Conservation (phyloP, 345 rosid species). For the Clausena lansium region DNA sequence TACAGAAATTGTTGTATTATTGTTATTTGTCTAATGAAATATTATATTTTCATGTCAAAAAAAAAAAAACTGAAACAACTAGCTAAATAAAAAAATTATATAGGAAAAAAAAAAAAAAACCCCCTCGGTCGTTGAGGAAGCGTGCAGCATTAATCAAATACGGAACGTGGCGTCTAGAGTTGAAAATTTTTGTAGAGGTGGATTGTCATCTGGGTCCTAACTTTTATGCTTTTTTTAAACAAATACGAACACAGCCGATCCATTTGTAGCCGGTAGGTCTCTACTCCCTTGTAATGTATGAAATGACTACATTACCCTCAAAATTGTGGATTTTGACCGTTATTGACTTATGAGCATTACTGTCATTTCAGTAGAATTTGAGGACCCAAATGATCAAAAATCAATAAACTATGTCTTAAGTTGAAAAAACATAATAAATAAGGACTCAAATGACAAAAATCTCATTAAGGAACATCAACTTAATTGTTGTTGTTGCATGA, state of each 20-base stretch:
- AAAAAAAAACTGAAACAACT: no score
- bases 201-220: not conserved
- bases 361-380: not conserved
- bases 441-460: fast-evolving
- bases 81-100: no score
- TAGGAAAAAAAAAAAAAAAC: no score
- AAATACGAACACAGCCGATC: not conserved
- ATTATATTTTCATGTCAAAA: no score
- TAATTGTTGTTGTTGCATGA: not conserved
- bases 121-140: no score
- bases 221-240: no score
- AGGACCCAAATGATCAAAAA: not conserved
- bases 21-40: no score
- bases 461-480: not conserved
- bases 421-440: not conserved
- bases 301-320: not conserved
- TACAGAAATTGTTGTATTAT: no score
- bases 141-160: no score
- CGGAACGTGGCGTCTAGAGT: not conserved
- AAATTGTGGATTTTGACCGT: fast-evolving
- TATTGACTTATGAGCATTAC: not conserved
- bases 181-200: not conserved
- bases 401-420: no score
- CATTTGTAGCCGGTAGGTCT: not conserved
- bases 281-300: not conserved